A percentile compares a stretch with the other conserved stretches of the same genome.
phyloP scores from a whole-genome alignment of 1,139 yeast species.

The Starmera stellimalicola region DNA sequence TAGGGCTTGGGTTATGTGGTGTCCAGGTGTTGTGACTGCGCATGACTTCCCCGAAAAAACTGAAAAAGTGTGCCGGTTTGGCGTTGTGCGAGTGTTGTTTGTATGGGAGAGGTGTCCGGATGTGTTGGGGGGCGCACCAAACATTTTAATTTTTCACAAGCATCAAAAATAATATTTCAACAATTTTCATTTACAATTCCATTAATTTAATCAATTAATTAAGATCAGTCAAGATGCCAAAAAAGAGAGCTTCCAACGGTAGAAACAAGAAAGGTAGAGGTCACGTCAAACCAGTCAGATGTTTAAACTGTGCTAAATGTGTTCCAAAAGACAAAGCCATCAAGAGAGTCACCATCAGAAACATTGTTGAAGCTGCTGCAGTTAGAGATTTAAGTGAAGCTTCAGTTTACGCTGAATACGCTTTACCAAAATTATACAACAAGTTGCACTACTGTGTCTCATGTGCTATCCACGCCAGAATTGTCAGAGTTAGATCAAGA shows the following conservation, averaged over 20 bases:
- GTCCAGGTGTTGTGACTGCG: too few species aligned
- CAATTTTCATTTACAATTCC: constrained; percentile 4
- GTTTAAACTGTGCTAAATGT: constrained; percentile 99
- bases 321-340: constrained; percentile 99
- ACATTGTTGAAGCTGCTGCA: constrained; percentile 99
- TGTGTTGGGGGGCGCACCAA: too few species aligned
- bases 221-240: constrained; percentile 69
- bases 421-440: constrained; percentile 98
- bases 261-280: constrained; percentile 99
- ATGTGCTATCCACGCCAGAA: constrained; percentile 99
- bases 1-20: too few species aligned
- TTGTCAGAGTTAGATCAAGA: constrained; percentile 99
- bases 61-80: too few species aligned
- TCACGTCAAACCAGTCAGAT: constrained; percentile 99
- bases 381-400: constrained; percentile 99
- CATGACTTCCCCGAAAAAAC: too few species aligned
- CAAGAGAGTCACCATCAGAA: constrained; percentile 99
- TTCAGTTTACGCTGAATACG: constrained; percentile 98
- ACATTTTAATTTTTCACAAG: not conserved
- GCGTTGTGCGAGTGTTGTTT: not conserved
- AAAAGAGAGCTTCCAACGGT: constrained; percentile 99
- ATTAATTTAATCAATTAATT: too few species aligned
- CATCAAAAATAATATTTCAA: constrained; percentile 6
- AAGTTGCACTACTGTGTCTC: constrained; percentile 99
- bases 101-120: too few species aligned